Evolutionary conservation across 331 rosid genomes (phyloP).

Genomic region (Prunus yedoensis): DNA sequence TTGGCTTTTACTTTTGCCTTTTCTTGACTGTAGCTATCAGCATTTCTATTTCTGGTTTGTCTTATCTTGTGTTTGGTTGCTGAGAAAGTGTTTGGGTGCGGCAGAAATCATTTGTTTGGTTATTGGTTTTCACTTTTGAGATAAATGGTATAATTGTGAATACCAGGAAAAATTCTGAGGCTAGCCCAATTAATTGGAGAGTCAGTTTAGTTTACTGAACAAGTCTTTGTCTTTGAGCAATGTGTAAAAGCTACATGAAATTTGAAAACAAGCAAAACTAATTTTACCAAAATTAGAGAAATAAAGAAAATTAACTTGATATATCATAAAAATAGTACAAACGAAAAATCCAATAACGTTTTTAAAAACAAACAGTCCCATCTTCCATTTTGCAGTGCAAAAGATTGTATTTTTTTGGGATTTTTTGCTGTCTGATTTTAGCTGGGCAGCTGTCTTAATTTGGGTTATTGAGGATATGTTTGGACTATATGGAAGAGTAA

Average conservation of each 20-base stretch:
- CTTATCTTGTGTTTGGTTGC: background rate
- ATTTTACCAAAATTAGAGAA: background rate
- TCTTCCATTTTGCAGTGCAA: background rate
- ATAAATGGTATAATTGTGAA: background rate
- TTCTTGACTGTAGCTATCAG: too few relatives aligned
- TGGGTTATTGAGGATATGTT: background rate
- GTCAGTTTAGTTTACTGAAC: background rate
- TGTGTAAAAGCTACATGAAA: background rate
- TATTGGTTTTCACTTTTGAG: background rate
- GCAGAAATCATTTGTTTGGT: background rate
- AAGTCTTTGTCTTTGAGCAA: background rate
- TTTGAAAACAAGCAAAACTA: background rate
- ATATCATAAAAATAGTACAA: too few relatives aligned
- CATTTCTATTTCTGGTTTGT: background rate
- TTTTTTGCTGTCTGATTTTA: background rate
- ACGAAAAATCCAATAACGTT: too few relatives aligned
- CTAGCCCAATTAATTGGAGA: background rate
- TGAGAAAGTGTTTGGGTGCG: slow-evolving; percentile 16
- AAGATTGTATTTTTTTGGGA: background rate
- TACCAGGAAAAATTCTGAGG: background rate
- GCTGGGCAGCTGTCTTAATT: background rate
- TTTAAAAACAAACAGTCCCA: background rate
- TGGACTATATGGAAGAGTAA: background rate
- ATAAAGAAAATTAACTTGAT: too few relatives aligned
- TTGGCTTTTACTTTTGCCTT: background rate